Evolutionary conservation across 805 yeast genomes (phyloP).

Genomic region (Phaffomyces antillensis): DNA sequence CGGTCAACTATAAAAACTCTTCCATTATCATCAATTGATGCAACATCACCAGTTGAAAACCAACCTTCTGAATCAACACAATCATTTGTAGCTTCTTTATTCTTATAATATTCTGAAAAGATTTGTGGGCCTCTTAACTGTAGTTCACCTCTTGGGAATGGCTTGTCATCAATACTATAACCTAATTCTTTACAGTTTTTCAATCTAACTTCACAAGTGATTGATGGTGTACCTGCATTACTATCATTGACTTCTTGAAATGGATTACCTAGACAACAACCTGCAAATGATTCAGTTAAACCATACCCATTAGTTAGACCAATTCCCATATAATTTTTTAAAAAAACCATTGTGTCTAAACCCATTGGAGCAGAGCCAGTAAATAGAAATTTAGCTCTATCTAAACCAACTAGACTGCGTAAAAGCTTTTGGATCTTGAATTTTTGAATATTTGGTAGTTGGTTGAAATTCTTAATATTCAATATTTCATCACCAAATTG

Average conservation of each 20-base stretch:
- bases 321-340: slow-evolving; percentile 47
- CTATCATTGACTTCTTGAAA: slow-evolving; percentile 34
- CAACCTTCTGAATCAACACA: slow-evolving; percentile 52
- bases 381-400: slow-evolving; percentile 30
- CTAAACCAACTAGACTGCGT: slow-evolving; percentile 38
- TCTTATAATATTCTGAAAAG: slow-evolving; percentile 48
- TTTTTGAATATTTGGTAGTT: slow-evolving; percentile 2
- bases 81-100: slow-evolving; percentile 44
- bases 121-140: slow-evolving; percentile 59
- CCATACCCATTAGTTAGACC: slow-evolving; percentile 56
- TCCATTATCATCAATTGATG: slow-evolving; percentile 41
- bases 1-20: slow-evolving; percentile 59
- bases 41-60: slow-evolving; percentile 66
- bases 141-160: slow-evolving; percentile 49
- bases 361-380: slow-evolving; percentile 70
- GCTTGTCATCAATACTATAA: slow-evolving; percentile 30
- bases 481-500: slow-evolving; percentile 4
- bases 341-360: slow-evolving; percentile 48
- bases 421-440: slow-evolving; percentile 29
- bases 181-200: slow-evolving; percentile 58
- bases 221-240: slow-evolving; percentile 49
- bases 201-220: slow-evolving; percentile 47
- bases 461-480: neutral
- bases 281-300: slow-evolving; percentile 63
- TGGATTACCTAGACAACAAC: slow-evolving; percentile 36